These are phyloP conservation scores for Penicillium lagena DNA, from an alignment of 495 filamentous ascomycete species.

Conservation along the genomic window DNA sequence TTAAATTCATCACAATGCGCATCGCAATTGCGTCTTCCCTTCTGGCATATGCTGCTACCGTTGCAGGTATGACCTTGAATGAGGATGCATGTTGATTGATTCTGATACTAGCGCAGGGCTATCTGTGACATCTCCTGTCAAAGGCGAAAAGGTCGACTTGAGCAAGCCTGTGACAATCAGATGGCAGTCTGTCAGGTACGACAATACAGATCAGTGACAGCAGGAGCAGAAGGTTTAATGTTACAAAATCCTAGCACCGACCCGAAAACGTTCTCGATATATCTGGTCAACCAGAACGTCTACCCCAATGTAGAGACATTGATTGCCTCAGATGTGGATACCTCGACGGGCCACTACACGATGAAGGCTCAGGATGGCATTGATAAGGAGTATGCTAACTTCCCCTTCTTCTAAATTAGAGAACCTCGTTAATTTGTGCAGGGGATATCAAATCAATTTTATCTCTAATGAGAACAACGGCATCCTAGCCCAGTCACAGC, in stretches of 20 bases:
- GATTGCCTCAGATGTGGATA: conserved; percentile 25
- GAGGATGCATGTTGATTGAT: no score
- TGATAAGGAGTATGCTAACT: conserved; percentile 16
- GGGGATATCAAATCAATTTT: conserved; percentile 31
- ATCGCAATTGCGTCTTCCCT: conserved; percentile 7
- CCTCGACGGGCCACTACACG: conserved; percentile 20
- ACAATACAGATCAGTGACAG: background rate
- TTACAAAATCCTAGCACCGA: conserved; percentile 19
- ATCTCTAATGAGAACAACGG: conserved; percentile 15
- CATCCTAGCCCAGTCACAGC: conserved; percentile 29
- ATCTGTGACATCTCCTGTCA: conserved; percentile 16
- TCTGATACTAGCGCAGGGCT: conserved; percentile 10
- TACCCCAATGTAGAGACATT: conserved; percentile 33
- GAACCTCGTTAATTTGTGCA: background rate
- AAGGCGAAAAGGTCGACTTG: conserved; percentile 16
- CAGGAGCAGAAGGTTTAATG: background rate
- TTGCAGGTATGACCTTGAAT: conserved; percentile 9
- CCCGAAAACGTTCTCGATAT: conserved; percentile 24
- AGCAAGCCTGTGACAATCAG: conserved; percentile 20
- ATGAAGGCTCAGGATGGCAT: conserved; percentile 17
- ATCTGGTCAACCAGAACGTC: conserved; percentile 28
- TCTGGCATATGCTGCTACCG: conserved; percentile 11
- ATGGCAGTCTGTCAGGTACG: conserved; percentile 24
- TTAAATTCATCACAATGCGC: conserved; percentile 9
- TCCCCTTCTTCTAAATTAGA: background rate